These are phyloP conservation scores for Podosphaera fusca DNA, from an alignment of 2,329 filamentous ascomycete species.

Conservation along the genomic window DNA sequence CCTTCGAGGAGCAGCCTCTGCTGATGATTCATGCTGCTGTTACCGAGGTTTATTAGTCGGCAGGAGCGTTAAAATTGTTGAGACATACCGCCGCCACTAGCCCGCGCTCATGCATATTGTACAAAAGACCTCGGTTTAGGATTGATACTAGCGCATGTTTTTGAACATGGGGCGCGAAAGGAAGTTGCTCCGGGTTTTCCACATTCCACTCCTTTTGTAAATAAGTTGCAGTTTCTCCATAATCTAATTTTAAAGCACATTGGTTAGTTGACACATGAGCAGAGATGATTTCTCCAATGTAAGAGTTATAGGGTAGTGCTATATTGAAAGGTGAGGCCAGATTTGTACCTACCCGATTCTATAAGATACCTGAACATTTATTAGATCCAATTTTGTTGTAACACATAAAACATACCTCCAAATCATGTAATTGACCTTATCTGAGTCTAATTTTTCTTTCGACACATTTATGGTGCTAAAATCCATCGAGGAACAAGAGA, in stretches of 20 bases:
- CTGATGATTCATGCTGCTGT: neutral
- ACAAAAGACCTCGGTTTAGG: slow-evolving; percentile 39
- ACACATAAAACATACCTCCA: slow-evolving; percentile 33
- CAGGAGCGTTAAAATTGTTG: neutral
- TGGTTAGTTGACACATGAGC: slow-evolving; percentile 2
- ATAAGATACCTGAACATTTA: slow-evolving; percentile 14
- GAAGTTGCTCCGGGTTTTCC: slow-evolving; percentile 35
- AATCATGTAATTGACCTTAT: slow-evolving; percentile 46
- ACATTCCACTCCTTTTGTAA: slow-evolving; percentile 47
- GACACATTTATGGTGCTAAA: slow-evolving; percentile 10
- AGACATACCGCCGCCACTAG: slow-evolving; percentile 1
- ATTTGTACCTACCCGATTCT: slow-evolving; percentile 15
- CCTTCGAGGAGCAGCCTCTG: neutral
- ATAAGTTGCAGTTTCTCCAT: slow-evolving; percentile 42
- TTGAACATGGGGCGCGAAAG: slow-evolving; percentile 41
- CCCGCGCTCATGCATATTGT: slow-evolving; percentile 34
- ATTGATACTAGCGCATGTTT: slow-evolving; percentile 38
- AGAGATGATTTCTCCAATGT: neutral
- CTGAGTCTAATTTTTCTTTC: slow-evolving; percentile 29
- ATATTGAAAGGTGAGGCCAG: neutral
- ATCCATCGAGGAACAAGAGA: no score
- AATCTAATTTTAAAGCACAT: slow-evolving; percentile 24
- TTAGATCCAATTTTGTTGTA: slow-evolving; percentile 12
- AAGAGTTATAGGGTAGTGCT: no score
- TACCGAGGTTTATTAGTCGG: neutral